Base-by-base conservation (phyloP, 306 rosid genomes). In the Cucurbita moschata region DNA sequence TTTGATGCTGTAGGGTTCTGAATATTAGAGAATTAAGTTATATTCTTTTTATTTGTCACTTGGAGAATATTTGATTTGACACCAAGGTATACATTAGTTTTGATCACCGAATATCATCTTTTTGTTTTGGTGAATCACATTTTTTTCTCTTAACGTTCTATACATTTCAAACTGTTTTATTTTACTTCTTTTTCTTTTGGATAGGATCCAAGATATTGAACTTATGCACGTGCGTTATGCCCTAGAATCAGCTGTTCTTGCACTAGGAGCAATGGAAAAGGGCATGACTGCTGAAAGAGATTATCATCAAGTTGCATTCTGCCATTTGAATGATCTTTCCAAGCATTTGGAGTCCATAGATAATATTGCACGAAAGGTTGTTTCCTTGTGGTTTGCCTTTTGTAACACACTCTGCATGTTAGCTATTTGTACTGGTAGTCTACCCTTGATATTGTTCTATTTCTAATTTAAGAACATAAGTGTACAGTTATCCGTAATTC, bases 221-320 rank as follows among this genome's bases (percentile, higher is more conserved):
- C 97, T 94, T 75, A 86, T 94, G 92, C 92, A 89, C 83, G 90
- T 94, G 98, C 95, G 92, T 47, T 94, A 94, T 87, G 97, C 96
- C 81, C 83, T 94, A 63, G 97, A 94, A 78, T 90, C 92, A 62
- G 73, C 84, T 57, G 85, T 94, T 84, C 94, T 94, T 77, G 96
- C 98, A 76, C 87, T 94, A 76, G 93, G 87, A 80, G 85, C 84
- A 65, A 90, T 94, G 97, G 96, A 85, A 79, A 87, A 77, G 80
- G 78, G 81, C 69, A 61, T 78, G 76, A 77, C 80, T 15, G 78
- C 78, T 73, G 92, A 85, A 84, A 82, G 60, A 77, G 88, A 82
- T 78, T 70, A 77, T 73, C 85, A 69, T 73, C 86, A 82, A 71
- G 86, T 70, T 75, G 85, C 97, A 39, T 79, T 94, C 60, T 49